phyloP scores from a whole-genome alignment of 768 basidiomycete species.

The Coprinopsis sp. region DNA sequence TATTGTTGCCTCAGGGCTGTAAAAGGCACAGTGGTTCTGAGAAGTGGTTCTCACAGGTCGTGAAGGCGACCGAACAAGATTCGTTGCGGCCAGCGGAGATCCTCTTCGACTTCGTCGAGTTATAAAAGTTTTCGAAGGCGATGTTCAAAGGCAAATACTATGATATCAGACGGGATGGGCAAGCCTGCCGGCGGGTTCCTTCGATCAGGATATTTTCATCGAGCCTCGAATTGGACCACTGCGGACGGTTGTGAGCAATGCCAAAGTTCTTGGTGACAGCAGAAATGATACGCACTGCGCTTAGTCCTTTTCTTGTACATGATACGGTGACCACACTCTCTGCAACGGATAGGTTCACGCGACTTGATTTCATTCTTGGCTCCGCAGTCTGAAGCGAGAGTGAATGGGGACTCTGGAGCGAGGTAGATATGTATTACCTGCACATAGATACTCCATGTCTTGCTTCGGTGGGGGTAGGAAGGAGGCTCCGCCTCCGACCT shows the following conservation, averaged over 20 bases:
- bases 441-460: slow-evolving; percentile 85
- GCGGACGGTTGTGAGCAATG: slow-evolving; percentile 8
- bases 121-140: too few relatives aligned
- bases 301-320: slow-evolving; percentile 98
- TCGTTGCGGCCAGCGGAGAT: too few relatives aligned
- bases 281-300: slow-evolving; percentile 67
- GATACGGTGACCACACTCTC: slow-evolving; percentile 95
- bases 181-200: too few relatives aligned
- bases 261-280: not conserved
- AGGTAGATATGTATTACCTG: slow-evolving; percentile 48
- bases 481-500: slow-evolving; percentile 18
- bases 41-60: too few relatives aligned
- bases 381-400: slow-evolving; percentile 65
- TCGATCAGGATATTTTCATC: slow-evolving; percentile 45
- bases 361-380: slow-evolving; percentile 88
- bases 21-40: too few relatives aligned
- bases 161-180: slow-evolving; percentile 12
- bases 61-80: too few relatives aligned
- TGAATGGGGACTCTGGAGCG: slow-evolving; percentile 5
- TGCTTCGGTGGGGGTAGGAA: slow-evolving; percentile 39
- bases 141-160: too few relatives aligned
- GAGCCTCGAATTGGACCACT: slow-evolving; percentile 87
- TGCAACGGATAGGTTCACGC: slow-evolving; percentile 90
- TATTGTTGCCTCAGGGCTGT: too few relatives aligned
- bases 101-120: too few relatives aligned